Evolutionary conservation across 2,329 filamentous ascomycete genomes (phyloP).

Genomic region (Ciborinia camelliae): DNA sequence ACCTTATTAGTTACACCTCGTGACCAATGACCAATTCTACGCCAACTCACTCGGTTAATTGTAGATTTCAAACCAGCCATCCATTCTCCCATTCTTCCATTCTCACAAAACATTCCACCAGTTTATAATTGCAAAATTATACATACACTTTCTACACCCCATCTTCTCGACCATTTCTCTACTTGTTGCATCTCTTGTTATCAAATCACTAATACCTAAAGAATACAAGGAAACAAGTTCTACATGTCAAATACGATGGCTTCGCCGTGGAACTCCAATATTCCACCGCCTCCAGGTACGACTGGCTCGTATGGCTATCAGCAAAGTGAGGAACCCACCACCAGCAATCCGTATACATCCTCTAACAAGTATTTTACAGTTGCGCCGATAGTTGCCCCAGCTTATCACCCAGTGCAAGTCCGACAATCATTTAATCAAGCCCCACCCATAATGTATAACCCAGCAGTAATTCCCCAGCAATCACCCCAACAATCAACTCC

Average conservation of each 20-base stretch:
- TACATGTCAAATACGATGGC: constrained; percentile 35
- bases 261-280: constrained; percentile 33
- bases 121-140: background rate
- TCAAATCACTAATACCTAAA: constrained; percentile 32
- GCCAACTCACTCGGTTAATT: constrained; percentile 13
- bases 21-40: background rate
- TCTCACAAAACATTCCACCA: constrained; percentile 13
- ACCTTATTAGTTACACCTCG: background rate
- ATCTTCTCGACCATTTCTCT: background rate
- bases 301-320: constrained; percentile 34
- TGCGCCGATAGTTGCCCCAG: constrained; percentile 38
- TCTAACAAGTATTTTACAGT: constrained; percentile 31
- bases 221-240: constrained; percentile 22
- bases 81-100: background rate
- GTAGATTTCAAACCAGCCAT: background rate
- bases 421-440: constrained; percentile 39
- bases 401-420: constrained; percentile 46
- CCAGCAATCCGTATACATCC: background rate
- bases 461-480: constrained; percentile 28
- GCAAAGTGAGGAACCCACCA: constrained; percentile 31
- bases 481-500: constrained; percentile 34
- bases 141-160: background rate
- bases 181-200: constrained; percentile 20
- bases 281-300: constrained; percentile 43
- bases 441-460: constrained; percentile 37